A percentile compares a stretch with the other conserved stretches of the same genome.
phyloP scores from a whole-genome alignment of 495 filamentous ascomycete genomes.

The Evernia prunastri region DNA sequence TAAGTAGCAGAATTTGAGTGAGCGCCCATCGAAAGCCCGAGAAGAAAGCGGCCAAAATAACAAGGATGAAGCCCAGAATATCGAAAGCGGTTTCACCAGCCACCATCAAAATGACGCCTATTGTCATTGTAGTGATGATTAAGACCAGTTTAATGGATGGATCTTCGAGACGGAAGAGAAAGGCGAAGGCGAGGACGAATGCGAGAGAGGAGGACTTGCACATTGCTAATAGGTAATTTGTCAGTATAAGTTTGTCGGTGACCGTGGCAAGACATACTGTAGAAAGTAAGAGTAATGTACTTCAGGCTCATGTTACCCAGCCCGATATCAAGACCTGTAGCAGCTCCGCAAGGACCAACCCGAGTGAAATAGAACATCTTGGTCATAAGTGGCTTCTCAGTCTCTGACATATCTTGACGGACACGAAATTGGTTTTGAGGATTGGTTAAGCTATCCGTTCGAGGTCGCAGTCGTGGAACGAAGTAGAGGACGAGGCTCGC shows the following conservation, averaged over 20 bases:
- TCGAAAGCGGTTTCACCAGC: slow-evolving; percentile 92
- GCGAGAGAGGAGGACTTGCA: slow-evolving; percentile 95
- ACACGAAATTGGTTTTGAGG: slow-evolving; percentile 42
- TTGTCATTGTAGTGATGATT: slow-evolving; percentile 89
- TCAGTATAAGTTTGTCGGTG: not conserved
- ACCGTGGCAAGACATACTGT: slow-evolving; percentile 53
- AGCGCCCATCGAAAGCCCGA: slow-evolving; percentile 96
- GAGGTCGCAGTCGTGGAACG: slow-evolving; percentile 77
- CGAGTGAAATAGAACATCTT: slow-evolving; percentile 86
- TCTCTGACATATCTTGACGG: slow-evolving; percentile 43
- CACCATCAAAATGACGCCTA: slow-evolving; percentile 98
- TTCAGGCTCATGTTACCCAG: slow-evolving; percentile 92
- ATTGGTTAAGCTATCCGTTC: slow-evolving; percentile 38
- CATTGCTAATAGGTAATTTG: slow-evolving; percentile 57
- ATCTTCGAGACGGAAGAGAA: slow-evolving; percentile 84
- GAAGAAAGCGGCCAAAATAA: slow-evolving; percentile 89
- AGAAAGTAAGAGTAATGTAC: slow-evolving; percentile 94
- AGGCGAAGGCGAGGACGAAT: slow-evolving; percentile 94
- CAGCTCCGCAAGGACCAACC: slow-evolving; percentile 85
- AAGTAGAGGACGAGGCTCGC: slow-evolving; percentile 73
- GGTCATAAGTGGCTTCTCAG: slow-evolving; percentile 73
- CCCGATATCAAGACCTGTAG: slow-evolving; percentile 94
- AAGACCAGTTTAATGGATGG: slow-evolving; percentile 77
- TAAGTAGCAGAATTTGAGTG: slow-evolving; percentile 90
- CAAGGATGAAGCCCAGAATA: slow-evolving; percentile 77